Evolutionary conservation across 495 filamentous ascomycete species (phyloP).

Genomic region (Tuber melanosporum): DNA sequence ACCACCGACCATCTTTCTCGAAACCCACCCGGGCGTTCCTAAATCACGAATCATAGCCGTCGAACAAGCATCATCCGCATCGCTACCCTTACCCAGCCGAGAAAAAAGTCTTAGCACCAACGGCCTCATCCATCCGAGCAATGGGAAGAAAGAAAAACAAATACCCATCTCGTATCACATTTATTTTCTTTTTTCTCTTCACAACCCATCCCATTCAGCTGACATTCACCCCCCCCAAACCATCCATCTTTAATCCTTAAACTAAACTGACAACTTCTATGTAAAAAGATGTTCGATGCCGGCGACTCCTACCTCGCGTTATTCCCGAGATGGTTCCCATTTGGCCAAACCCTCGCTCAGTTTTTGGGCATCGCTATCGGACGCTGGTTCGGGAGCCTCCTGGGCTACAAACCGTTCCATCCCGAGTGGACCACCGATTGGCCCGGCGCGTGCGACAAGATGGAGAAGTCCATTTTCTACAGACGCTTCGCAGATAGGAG

Average conservation of each 20-base stretch:
- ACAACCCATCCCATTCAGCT: neutral
- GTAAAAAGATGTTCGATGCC: slow-evolving; percentile 46
- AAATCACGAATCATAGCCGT: neutral
- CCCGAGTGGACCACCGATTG: slow-evolving; percentile 51
- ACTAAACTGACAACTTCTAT: neutral
- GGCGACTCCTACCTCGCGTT: slow-evolving; percentile 47
- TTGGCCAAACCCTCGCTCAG: slow-evolving; percentile 43
- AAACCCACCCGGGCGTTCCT: neutral
- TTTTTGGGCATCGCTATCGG: slow-evolving; percentile 47
- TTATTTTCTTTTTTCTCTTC: neutral
- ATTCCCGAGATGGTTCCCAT: slow-evolving; percentile 48
- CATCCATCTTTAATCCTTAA: neutral
- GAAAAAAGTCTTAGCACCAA: neutral
- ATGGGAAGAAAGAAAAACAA: neutral
- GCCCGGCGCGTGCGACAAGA: slow-evolving; percentile 18
- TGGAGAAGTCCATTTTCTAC: neutral
- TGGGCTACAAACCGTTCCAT: slow-evolving; percentile 52
- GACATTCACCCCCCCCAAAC: neutral
- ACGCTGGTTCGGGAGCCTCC: slow-evolving; percentile 49
- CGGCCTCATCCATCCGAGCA: neutral
- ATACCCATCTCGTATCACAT: slow-evolving; percentile 4
- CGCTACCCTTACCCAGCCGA: neutral
- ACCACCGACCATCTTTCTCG: neutral
- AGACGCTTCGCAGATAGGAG: neutral
- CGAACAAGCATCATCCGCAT: neutral